phyloP scores from a whole-genome alignment of 2,329 filamentous ascomycete species.

The Penicillium corylophilum region DNA sequence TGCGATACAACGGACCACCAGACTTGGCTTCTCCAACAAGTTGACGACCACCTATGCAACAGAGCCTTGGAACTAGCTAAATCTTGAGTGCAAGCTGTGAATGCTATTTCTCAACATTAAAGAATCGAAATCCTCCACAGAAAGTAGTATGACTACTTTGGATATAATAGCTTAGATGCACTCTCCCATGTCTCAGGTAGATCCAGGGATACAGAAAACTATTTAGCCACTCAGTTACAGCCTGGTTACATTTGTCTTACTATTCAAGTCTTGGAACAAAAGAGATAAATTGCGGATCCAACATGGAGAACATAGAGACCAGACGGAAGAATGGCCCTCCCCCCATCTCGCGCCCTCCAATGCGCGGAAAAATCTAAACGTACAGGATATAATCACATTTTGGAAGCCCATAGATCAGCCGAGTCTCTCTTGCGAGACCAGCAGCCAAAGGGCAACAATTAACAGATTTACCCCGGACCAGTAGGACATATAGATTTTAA shows the following conservation, averaged over 20 bases:
- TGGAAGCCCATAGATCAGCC: conserved; percentile 18
- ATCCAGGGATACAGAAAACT: too few relatives aligned
- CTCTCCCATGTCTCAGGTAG: too few relatives aligned
- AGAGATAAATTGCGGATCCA: conserved; percentile 34
- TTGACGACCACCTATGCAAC: background rate
- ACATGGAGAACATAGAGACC: conserved; percentile 27
- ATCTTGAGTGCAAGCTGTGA: background rate
- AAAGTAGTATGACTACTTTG: background rate
- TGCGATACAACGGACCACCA: background rate
- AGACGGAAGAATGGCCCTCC: conserved; percentile 28
- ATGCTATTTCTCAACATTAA: background rate
- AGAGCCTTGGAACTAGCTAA: background rate
- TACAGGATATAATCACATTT: conserved; percentile 45
- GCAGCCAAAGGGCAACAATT: background rate
- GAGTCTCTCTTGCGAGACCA: background rate
- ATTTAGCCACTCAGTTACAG: background rate
- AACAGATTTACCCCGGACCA: conserved; percentile 22
- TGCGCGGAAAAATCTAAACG: conserved; percentile 40
- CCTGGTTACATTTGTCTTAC: background rate
- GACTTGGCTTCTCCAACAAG: background rate
- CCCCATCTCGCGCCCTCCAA: conserved; percentile 29
- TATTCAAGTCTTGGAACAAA: conserved; percentile 25
- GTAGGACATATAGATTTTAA: conserved; percentile 21
- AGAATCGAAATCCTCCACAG: background rate
- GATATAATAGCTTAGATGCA: too few relatives aligned